phyloP scores from a whole-genome alignment of 768 basidiomycete species.

The Tricholoma bakamatsutake region DNA sequence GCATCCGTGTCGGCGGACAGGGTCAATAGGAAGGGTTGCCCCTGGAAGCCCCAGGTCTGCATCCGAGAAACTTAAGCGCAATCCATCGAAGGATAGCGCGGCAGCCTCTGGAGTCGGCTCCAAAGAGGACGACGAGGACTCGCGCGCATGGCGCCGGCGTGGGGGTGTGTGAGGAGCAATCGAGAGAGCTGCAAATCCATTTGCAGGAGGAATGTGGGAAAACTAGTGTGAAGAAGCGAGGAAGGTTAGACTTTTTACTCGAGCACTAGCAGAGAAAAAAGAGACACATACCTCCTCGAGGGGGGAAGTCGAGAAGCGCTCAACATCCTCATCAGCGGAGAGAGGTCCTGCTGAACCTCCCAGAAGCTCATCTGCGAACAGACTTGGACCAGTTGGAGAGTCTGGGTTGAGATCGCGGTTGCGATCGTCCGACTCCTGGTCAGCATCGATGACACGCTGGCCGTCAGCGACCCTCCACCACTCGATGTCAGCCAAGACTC shows the following conservation, averaged over 20 bases:
- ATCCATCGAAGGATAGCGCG: slow-evolving; percentile 31
- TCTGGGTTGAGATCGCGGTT: slow-evolving; percentile 30
- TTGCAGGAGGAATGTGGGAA: slow-evolving; percentile 29
- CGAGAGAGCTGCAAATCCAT: slow-evolving; percentile 49
- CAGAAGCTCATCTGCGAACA: slow-evolving; percentile 13
- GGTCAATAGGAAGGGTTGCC: slow-evolving; percentile 4
- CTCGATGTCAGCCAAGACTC: slow-evolving; percentile 81
- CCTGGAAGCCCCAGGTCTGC: slow-evolving; percentile 6
- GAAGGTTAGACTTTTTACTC: not conserved
- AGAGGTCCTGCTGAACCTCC: slow-evolving; percentile 23
- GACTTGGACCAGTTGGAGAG: slow-evolving; percentile 17
- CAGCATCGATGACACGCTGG: slow-evolving; percentile 46
- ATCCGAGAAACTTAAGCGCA: slow-evolving; percentile 32
- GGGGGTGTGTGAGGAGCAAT: slow-evolving; percentile 49
- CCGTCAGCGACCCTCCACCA: slow-evolving; percentile 81
- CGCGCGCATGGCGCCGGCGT: slow-evolving; percentile 32
- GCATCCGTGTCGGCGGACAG: slow-evolving; percentile 5
- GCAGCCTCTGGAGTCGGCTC: slow-evolving; percentile 52
- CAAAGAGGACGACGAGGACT: slow-evolving; percentile 47
- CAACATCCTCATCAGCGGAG: slow-evolving; percentile 31
- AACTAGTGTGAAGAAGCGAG: slow-evolving; percentile 5
- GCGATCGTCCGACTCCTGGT: slow-evolving; percentile 36
- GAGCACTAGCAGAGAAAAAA: slow-evolving; percentile 6
- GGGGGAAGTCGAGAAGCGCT: slow-evolving; percentile 24
- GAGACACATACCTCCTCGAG: slow-evolving; percentile 33